Percentiles rank a stretch among this genome's conserved stretches.
phyloP scores from a whole-genome alignment of 306 rosid genomes.

The Ormosia semicastrata region DNA sequence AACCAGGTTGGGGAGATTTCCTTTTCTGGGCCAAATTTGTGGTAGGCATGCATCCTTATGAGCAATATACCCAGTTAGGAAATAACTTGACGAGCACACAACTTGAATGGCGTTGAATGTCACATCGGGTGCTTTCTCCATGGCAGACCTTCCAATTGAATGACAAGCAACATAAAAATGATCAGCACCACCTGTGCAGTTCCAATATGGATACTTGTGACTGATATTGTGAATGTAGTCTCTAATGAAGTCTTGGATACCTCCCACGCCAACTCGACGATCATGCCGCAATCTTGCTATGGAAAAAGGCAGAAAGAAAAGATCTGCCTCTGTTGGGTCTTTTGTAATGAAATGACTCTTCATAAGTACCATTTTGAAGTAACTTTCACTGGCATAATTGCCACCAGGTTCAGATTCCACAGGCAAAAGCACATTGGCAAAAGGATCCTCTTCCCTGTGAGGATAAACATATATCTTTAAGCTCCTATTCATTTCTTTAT shows the following conservation, averaged over 20 bases:
- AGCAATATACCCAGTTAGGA: constrained; percentile 52
- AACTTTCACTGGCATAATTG: constrained; percentile 90
- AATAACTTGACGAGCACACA: constrained; percentile 79
- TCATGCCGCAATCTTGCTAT: constrained; percentile 76
- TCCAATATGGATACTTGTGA: constrained; percentile 69
- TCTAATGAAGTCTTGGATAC: constrained; percentile 60
- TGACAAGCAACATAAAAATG: constrained; percentile 87
- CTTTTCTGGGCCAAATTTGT: constrained; percentile 76
- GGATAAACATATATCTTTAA: constrained; percentile 90
- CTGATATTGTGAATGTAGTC: constrained; percentile 56
- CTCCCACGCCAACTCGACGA: constrained; percentile 64
- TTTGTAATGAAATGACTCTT: constrained; percentile 65
- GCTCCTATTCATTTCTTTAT: constrained; percentile 71
- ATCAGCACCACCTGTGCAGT: constrained; percentile 67
- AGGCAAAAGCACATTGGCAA: constrained; percentile 71
- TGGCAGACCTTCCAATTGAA: constrained; percentile 71
- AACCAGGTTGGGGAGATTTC: constrained; percentile 50
- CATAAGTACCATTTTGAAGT: constrained; percentile 65
- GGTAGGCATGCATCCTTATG: constrained; percentile 82
- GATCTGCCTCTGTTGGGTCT: constrained; percentile 62
- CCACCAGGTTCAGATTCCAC: constrained; percentile 64
- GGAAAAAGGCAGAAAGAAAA: constrained; percentile 86
- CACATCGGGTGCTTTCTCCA: constrained; percentile 63
- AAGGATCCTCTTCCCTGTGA: constrained; percentile 58
- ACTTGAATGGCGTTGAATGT: constrained; percentile 67